A percentile compares a stretch with the other conserved stretches of the same genome.
These are phyloP conservation scores for Coffea humblotiana DNA, from an alignment of 305 asterid genomes.

Conservation along the genomic window DNA sequence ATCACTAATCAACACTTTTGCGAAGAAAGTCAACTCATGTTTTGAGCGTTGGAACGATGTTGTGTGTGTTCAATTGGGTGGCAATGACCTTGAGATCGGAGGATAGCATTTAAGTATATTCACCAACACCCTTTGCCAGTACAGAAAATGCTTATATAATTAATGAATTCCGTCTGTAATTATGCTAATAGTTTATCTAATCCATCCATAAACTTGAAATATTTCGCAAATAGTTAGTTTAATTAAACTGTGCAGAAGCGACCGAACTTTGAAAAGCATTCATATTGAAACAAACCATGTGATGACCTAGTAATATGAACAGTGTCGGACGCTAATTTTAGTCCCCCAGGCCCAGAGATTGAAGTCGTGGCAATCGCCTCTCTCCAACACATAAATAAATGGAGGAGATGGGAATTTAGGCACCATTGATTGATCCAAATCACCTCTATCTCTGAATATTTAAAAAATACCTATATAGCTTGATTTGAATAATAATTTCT, in stretches of 20 bases:
- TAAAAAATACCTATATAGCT: neutral
- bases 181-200: neutral
- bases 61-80: conserved; percentile 27
- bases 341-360: neutral
- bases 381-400: neutral
- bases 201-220: neutral
- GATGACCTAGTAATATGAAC: conserved; percentile 19
- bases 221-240: neutral
- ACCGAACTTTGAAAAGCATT: conserved; percentile 10
- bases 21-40: conserved; percentile 14
- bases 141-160: neutral
- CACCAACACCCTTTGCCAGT: neutral
- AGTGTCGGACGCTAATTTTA: conserved; percentile 9
- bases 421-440: conserved; percentile 6
- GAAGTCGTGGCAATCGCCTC: neutral
- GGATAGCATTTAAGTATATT: neutral
- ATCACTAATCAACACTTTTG: neutral
- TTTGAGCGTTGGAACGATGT: conserved; percentile 36
- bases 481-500: neutral
- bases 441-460: neutral
- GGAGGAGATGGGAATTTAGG: neutral
- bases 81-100: conserved; percentile 43
- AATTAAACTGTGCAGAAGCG: neutral
- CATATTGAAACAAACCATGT: conserved; percentile 20
- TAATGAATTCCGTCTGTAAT: neutral